These are phyloP conservation scores for Pholiota microspora DNA, from an alignment of 768 basidiomycete genomes.

Conservation along the genomic window DNA sequence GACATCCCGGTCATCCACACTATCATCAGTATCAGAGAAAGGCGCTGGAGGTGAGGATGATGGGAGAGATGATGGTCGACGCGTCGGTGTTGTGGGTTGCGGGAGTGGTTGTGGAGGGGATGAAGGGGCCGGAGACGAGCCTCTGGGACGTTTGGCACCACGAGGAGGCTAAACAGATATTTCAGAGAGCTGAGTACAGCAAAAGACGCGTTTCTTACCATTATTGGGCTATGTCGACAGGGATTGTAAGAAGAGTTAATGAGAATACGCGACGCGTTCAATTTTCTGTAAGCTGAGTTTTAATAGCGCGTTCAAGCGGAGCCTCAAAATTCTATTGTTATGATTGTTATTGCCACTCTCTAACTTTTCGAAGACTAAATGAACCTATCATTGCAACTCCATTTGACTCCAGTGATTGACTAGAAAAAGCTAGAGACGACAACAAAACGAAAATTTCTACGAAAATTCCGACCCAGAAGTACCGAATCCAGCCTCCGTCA, in stretches of 20 bases:
- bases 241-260: slow-evolving; percentile 16
- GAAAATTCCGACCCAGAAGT: neutral
- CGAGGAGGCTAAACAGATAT: slow-evolving; percentile 35
- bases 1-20: slow-evolving; percentile 66
- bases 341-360: no score
- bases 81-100: slow-evolving; percentile 36
- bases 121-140: slow-evolving; percentile 51
- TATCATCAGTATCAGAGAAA: slow-evolving; percentile 88
- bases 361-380: no score
- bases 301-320: slow-evolving; percentile 33
- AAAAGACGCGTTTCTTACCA: slow-evolving; percentile 32
- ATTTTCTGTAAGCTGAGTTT: slow-evolving; percentile 24
- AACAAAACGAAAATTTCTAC: neutral
- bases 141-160: slow-evolving; percentile 62
- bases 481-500: slow-evolving; percentile 7
- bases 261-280: slow-evolving; percentile 44
- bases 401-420: no score
- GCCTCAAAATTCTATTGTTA: no score
- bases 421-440: no score
- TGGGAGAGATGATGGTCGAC: slow-evolving; percentile 74
- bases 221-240: slow-evolving; percentile 21
- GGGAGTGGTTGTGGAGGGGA: slow-evolving; percentile 46
- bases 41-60: slow-evolving; percentile 82
- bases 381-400: no score
- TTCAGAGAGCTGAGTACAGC: slow-evolving; percentile 14